Evolutionary conservation across 192 early-diverging fungal species (phyloP).

Genomic region (Kickxella alabastrina): DNA sequence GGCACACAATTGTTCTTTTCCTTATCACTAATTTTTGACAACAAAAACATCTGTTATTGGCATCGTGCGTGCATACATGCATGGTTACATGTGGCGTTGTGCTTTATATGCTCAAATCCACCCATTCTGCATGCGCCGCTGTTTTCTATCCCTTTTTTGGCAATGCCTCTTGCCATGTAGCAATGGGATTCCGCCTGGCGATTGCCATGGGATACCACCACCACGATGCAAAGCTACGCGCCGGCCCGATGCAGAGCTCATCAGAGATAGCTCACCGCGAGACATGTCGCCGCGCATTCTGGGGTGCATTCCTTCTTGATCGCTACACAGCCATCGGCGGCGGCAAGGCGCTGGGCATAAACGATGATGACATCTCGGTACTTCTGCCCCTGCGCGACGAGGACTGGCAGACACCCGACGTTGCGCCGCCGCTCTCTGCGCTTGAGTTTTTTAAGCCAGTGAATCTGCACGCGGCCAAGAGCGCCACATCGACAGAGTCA

Average conservation of each 20-base stretch:
- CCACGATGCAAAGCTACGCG: constrained; percentile 36
- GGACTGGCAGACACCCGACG: constrained; percentile 26
- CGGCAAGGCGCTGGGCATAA: constrained; percentile 50
- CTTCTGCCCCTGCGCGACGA: constrained; percentile 39
- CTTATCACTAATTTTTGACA: too few species aligned
- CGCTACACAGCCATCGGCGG: constrained; percentile 50
- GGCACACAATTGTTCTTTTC: too few species aligned
- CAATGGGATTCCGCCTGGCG: constrained; percentile 52
- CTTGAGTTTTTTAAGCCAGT: constrained; percentile 48
- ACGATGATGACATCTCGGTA: constrained; percentile 46
- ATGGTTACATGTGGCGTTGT: too few species aligned
- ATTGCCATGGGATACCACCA: constrained; percentile 54
- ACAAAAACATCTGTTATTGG: too few species aligned
- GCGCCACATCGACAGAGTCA: neutral
- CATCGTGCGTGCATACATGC: too few species aligned
- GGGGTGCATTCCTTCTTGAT: constrained; percentile 45
- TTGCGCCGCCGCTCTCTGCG: constrained; percentile 28
- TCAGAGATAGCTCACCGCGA: constrained; percentile 39
- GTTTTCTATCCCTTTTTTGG: too few species aligned
- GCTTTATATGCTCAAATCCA: too few species aligned
- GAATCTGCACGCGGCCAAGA: constrained; percentile 2
- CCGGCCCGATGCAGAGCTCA: constrained; percentile 31
- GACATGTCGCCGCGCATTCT: constrained; percentile 48
- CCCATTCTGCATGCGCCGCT: too few species aligned
- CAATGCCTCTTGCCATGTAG: too few species aligned